Percentiles rank a stretch among this genome's conserved stretches.
These are phyloP conservation scores for Apophysomyces sp. DNA, from an alignment of 371 early-diverging fungal species.

Conservation along the genomic window DNA sequence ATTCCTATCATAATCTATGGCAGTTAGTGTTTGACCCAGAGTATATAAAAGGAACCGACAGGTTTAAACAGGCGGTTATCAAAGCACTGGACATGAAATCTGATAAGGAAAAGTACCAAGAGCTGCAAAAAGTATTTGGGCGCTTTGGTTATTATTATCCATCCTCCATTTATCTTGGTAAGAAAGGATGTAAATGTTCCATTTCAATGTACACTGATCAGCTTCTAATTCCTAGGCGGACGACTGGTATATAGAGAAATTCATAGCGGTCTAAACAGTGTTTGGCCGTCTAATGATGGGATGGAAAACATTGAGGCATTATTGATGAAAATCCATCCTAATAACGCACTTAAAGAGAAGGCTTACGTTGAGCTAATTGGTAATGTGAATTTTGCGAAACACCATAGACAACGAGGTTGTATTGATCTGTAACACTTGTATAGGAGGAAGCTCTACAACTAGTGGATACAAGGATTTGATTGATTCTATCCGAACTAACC, in stretches of 20 bases:
- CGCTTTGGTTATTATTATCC: neutral
- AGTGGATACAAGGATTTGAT: neutral
- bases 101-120: neutral
- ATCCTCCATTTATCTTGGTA: neutral
- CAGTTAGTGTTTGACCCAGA: neutral
- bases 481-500: neutral
- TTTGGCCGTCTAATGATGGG: no score
- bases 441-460: neutral
- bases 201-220: neutral
- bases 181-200: no score
- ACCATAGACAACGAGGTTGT: no score
- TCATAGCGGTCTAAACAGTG: no score
- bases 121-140: neutral
- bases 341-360: no score
- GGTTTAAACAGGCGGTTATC: neutral
- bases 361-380: no score
- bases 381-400: no score
- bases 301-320: no score
- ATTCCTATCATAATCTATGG: no score
- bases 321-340: no score
- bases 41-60: neutral
- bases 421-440: no score
- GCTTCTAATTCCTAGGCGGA: neutral
- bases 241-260: neutral
- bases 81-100: neutral